phyloP scores from a whole-genome alignment of 108 stramenopile genomes.

The Pseudonitzschia multiseries region DNA sequence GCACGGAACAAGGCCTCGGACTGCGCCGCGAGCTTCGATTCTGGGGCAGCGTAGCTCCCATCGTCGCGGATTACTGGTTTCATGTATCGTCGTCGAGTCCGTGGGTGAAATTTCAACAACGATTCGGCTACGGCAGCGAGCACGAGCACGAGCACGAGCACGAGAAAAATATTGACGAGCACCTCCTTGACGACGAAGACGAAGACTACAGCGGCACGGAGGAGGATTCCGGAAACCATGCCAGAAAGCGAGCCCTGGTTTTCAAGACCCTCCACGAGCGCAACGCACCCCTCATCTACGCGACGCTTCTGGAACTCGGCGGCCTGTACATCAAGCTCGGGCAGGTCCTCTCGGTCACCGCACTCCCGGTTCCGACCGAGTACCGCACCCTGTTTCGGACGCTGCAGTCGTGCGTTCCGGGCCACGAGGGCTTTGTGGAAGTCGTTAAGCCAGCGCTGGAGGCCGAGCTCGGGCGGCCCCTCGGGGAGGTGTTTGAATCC shows the following conservation, averaged over 20 bases:
- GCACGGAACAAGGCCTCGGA: constrained; percentile 52
- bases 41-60: constrained; percentile 57
- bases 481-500: constrained; percentile 71
- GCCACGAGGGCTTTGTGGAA: constrained; percentile 60
- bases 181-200: background rate
- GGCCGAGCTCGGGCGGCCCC: constrained; percentile 50
- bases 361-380: constrained; percentile 64
- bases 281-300: constrained; percentile 64
- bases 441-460: constrained; percentile 68
- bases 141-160: background rate
- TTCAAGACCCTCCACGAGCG: constrained; percentile 47
- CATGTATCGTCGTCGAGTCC: constrained; percentile 49
- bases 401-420: constrained; percentile 80
- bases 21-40: constrained; percentile 58
- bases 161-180: too few species aligned
- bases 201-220: background rate
- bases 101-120: constrained; percentile 47
- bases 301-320: constrained; percentile 75
- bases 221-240: constrained; percentile 17
- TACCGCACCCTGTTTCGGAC: constrained; percentile 67
- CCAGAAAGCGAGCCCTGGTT: background rate
- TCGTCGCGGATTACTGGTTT: constrained; percentile 71
- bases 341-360: constrained; percentile 85
- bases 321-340: constrained; percentile 93
- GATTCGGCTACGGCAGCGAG: background rate